Base-by-base conservation (phyloP, 345 rosid genomes). In the Murraya paniculata region DNA sequence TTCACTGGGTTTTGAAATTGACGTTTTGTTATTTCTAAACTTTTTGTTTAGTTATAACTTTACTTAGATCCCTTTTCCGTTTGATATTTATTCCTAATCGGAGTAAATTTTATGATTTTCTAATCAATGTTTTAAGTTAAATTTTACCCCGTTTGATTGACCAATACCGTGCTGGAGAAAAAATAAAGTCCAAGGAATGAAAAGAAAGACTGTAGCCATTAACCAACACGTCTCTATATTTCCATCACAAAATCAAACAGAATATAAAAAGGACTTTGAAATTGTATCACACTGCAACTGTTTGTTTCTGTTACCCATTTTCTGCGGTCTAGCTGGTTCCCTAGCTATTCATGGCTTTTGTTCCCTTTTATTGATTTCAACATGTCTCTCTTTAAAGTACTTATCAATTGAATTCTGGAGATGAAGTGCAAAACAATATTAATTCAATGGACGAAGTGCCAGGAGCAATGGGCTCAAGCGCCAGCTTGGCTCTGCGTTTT, bases 401-500 rank as follows among this genome's bases (percentile, higher is more conserved):
- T 38, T 41, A 16, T 27, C 55, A 68, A 71, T 62, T 64, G 64
- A 65, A 76, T 55, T 30, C 48, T 68, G 82, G 82, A 41, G 9
- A 80, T 74, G 81, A 81, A 72, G 83, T 36, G 27, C 28, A 50
- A 9, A 74, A 69, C 39, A 57, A 14, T n/a, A 11, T 39, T 59
- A n/a, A 27, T 65, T 70, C 27, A n/a, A 53, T 78, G 86, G 87
- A 79, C 38, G 82, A 71, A 61, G 78, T 80, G 56, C 86, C 89
- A 16, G 87, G 87, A 65, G 78, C 93, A 56, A 76, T 89, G 79
- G 92, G 92, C 62, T 88, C 93, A 35, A 82, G 85, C 61, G 83
- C 84, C 39, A 86, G 93, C 78, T 79, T 92, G 81, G 90, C 85
- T 80, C 82, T 92, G 76, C 84, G 94, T 62, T 81, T 92, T 30